These are phyloP conservation scores for Fusarium siculi DNA, from an alignment of 2,329 filamentous ascomycete species.

Conservation along the genomic window DNA sequence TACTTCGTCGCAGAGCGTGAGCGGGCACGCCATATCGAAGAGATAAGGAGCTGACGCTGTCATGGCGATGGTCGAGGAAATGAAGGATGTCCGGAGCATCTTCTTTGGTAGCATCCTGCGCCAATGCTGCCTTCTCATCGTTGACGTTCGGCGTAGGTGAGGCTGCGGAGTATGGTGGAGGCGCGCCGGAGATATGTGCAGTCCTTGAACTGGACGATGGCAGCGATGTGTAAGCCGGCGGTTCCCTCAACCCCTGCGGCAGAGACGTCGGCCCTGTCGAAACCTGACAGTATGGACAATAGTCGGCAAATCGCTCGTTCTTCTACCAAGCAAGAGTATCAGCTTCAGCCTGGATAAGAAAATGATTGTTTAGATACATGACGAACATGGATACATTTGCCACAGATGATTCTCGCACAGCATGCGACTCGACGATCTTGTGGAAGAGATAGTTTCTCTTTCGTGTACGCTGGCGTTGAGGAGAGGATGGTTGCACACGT, in stretches of 20 bases:
- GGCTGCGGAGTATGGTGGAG: slow-evolving; percentile 53
- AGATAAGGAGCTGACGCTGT: slow-evolving; percentile 75
- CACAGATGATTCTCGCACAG: slow-evolving; percentile 77
- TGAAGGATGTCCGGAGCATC: slow-evolving; percentile 75
- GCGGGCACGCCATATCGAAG: slow-evolving; percentile 77
- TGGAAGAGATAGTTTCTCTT: slow-evolving; percentile 67
- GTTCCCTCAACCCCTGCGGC: slow-evolving; percentile 72
- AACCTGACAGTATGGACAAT: slow-evolving; percentile 82
- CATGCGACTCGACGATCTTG: slow-evolving; percentile 72
- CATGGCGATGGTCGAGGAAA: slow-evolving; percentile 76
- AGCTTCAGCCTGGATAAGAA: slow-evolving; percentile 5
- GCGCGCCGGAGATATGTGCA: slow-evolving; percentile 45
- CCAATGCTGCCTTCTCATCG: slow-evolving; percentile 42
- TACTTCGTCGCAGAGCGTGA: slow-evolving; percentile 69
- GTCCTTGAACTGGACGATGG: slow-evolving; percentile 43
- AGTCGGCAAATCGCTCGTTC: slow-evolving; percentile 74
- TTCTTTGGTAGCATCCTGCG: slow-evolving; percentile 47
- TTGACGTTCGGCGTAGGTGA: slow-evolving; percentile 3
- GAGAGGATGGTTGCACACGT: slow-evolving; percentile 74
- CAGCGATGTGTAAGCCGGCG: slow-evolving; percentile 69
- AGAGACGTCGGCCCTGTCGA: slow-evolving; percentile 66
- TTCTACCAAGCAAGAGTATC: slow-evolving; percentile 51
- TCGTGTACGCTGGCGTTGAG: slow-evolving; percentile 61
- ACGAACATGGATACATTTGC: slow-evolving; percentile 72
- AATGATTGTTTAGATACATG: not conserved